phyloP scores from a whole-genome alignment of 2,329 filamentous ascomycete genomes.

The Fusarium nematophilum region DNA sequence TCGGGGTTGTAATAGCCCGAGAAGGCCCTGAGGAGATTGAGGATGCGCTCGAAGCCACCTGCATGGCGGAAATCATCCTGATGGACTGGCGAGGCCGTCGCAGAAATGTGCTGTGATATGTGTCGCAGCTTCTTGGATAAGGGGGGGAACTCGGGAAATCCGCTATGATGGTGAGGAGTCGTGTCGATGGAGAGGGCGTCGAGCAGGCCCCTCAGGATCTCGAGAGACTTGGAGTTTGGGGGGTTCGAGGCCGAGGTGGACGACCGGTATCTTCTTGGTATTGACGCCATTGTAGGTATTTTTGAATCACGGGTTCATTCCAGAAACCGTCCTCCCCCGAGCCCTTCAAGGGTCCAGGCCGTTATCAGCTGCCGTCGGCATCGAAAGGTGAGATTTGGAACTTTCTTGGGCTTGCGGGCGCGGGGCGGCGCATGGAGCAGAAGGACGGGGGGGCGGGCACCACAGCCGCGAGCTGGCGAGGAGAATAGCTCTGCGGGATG shows the following conservation, averaged over 20 bases:
- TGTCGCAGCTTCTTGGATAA: constrained; percentile 69
- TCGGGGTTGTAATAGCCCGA: constrained; percentile 81
- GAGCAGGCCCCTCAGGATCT: constrained; percentile 67
- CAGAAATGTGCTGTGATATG: constrained; percentile 72
- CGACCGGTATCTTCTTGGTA: constrained; percentile 69
- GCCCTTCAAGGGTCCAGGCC: constrained; percentile 53
- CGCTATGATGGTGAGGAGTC: constrained; percentile 48
- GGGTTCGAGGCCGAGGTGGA: constrained; percentile 71
- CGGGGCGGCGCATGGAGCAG: constrained; percentile 44
- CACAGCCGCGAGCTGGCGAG: constrained; percentile 14
- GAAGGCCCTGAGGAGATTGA: constrained; percentile 76
- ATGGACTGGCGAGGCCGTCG: constrained; percentile 58
- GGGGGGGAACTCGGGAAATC: constrained; percentile 60
- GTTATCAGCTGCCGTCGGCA: constrained; percentile 48
- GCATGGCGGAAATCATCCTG: constrained; percentile 89
- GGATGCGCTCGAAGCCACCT: constrained; percentile 79
- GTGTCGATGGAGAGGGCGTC: constrained; percentile 55
- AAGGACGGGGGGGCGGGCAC: constrained; percentile 13
- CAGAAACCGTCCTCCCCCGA: constrained; percentile 45
- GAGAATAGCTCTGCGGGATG: not conserved
- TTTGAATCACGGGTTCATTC: constrained; percentile 40
- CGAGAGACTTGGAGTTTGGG: constrained; percentile 69
- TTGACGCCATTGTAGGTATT: constrained; percentile 59
- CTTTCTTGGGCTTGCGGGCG: constrained; percentile 41
- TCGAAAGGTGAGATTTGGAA: constrained; percentile 47